phyloP scores from a whole-genome alignment of 169 alveolate species.

The Theileria luwenshuni region DNA sequence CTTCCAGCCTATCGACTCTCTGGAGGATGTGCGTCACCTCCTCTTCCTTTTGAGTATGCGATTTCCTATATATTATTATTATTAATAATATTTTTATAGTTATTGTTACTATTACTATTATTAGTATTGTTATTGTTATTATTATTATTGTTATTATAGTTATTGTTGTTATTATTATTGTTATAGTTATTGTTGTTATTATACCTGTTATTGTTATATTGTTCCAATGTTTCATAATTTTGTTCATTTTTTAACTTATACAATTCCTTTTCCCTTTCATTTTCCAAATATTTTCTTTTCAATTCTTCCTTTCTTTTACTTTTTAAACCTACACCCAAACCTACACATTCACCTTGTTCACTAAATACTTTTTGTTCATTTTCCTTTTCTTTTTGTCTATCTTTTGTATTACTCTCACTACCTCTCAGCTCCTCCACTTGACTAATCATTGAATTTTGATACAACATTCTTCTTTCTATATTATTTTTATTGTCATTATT shows the following conservation, averaged over 20 bases:
- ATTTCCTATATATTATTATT: background rate
- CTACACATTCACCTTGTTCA: no score
- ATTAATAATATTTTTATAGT: background rate
- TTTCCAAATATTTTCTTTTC: no score
- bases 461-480: background rate
- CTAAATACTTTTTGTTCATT: no score
- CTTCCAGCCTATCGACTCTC: constrained; percentile 1
- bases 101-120: background rate
- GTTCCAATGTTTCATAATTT: background rate
- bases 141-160: no score
- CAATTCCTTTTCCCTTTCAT: no score
- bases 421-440: background rate
- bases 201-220: background rate
- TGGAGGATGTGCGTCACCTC: background rate
- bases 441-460: background rate
- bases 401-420: no score
- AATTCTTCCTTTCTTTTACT: no score
- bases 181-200: background rate
- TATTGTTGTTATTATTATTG: background rate
- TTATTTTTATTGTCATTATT: background rate
- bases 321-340: no score
- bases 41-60: background rate
- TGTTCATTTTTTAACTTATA: background rate
- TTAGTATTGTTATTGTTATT: background rate
- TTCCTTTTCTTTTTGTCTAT: no score